Evolutionary conservation across 768 basidiomycete genomes (phyloP).

Genomic region (Paxillus involutus): DNA sequence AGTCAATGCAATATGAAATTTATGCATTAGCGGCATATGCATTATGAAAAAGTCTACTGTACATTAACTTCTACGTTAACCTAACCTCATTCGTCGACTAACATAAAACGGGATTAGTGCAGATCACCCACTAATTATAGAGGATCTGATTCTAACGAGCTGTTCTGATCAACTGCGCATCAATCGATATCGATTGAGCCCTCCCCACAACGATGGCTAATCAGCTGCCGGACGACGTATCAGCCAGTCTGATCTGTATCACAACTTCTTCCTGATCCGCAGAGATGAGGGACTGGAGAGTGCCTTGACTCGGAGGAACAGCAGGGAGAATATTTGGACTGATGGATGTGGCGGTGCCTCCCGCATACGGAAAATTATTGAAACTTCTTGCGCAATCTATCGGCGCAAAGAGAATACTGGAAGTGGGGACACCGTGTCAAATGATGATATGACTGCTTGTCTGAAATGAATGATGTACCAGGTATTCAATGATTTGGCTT

Average conservation of each 20-base stretch:
- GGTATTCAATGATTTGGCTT: slow-evolving; percentile 38
- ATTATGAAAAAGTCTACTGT: too few relatives aligned
- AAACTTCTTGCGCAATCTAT: slow-evolving; percentile 51
- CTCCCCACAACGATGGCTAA: background rate
- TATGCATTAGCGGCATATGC: too few relatives aligned
- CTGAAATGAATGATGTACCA: background rate
- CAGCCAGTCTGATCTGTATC: slow-evolving; percentile 50
- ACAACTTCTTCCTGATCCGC: slow-evolving; percentile 52
- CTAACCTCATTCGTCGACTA: too few relatives aligned
- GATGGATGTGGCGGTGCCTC: slow-evolving; percentile 51
- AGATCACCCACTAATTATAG: too few relatives aligned
- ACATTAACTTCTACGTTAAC: too few relatives aligned
- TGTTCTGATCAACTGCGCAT: too few relatives aligned
- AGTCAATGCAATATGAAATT: too few relatives aligned
- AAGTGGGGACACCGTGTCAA: slow-evolving; percentile 51
- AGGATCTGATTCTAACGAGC: too few relatives aligned
- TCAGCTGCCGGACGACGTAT: slow-evolving; percentile 5
- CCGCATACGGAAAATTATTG: slow-evolving; percentile 58
- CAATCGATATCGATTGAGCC: background rate
- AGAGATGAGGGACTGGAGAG: slow-evolving; percentile 44
- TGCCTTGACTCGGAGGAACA: slow-evolving; percentile 40
- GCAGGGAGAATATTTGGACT: slow-evolving; percentile 42
- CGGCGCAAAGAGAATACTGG: slow-evolving; percentile 56
- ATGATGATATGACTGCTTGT: too few relatives aligned
- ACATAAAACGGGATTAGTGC: too few relatives aligned